Evolutionary conservation across 2,329 filamentous ascomycete species (phyloP), one percentile per base, ranked within the genome.

Genomic region (Xylariaceae sp.): DNA sequence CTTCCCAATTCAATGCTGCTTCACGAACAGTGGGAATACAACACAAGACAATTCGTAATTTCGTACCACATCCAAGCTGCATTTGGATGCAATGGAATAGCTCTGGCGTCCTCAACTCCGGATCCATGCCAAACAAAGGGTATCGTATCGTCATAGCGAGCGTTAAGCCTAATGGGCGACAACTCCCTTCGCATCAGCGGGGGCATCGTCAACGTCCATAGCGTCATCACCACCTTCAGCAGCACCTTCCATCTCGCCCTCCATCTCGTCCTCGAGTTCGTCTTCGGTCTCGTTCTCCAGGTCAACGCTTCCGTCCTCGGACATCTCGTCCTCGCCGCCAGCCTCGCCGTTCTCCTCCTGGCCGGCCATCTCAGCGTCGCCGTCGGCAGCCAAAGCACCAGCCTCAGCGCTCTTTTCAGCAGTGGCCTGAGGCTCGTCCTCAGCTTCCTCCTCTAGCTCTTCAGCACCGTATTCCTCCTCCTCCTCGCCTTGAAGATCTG

Each of bases 401-500:
- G 77, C 65, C 47, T 70, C 71, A 14, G 68, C 70, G 33, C 65
- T 73, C 36, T 58, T 65, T 27, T 72, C 72, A 5, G 70, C 74
- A 30, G 75, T 72, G 45, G 75, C 80, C 48, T 81, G 77, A 9
- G 75, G 82, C 46, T 68, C 71, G 32, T 75, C 77, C 35, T 78
- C 80, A 7, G 69, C 81, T 17, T 80, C 82, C 47, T 84, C 85
- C 42, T 90, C 89, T 14, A 82, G 83, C 70, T 96, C 91, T 46
- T 97, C 94, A 17, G 88, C 90, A 55, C 92, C 94, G 65, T 99
- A 99, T 11, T 71, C 81, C n/a, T 80, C 82, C 46, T 84, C 85
- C 22, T 27, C 22, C 42, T 90, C 89, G 69, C 96, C 92, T 48
- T 97, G 94, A 18, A 86, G 79, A 65, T 99, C 95, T 46, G 91